A percentile compares a stretch with the other conserved stretches of the same genome.
phyloP scores from a whole-genome alignment of 148 eudicot species.

The Camellia granthamiana region DNA sequence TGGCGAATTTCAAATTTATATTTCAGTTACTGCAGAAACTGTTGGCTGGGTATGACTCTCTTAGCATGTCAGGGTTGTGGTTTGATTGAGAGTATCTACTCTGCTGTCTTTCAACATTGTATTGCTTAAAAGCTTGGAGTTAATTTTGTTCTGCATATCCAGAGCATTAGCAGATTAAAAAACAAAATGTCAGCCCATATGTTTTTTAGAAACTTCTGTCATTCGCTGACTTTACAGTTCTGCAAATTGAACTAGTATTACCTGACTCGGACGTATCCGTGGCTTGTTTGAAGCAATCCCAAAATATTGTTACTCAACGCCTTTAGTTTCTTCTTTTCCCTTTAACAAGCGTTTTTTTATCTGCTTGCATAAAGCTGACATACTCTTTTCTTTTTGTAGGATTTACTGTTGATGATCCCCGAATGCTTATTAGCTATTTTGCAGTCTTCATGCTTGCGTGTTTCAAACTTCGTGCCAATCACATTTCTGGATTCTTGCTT shows the following conservation, averaged over 20 bases:
- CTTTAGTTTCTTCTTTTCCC: neutral
- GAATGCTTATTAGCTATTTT: slow-evolving; percentile 80
- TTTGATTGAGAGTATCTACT: slow-evolving; percentile 6
- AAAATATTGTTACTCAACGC: slow-evolving; percentile 1
- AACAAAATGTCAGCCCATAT: neutral
- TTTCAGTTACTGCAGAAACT: slow-evolving; percentile 64
- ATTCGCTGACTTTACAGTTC: neutral
- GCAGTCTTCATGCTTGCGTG: slow-evolving; percentile 78
- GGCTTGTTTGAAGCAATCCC: slow-evolving; percentile 3
- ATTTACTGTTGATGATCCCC: slow-evolving; percentile 81
- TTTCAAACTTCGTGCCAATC: slow-evolving; percentile 92
- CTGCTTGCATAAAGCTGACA: slow-evolving; percentile 2
- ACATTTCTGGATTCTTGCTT: slow-evolving; percentile 58
- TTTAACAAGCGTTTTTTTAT: neutral
- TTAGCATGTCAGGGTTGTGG: slow-evolving; percentile 8
- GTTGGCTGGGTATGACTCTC: slow-evolving; percentile 83
- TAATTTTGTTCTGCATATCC: slow-evolving; percentile 4
- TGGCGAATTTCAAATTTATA: slow-evolving; percentile 61
- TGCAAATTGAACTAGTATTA: neutral
- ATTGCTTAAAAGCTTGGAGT: slow-evolving; percentile 8
- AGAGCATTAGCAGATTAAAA: neutral
- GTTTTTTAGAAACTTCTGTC: neutral
- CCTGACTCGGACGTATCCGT: neutral
- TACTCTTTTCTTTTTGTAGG: slow-evolving; percentile 43
- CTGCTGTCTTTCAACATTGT: neutral